Base-by-base conservation (phyloP, 306 rosid genomes). In the Luffa aegyptiaca region DNA sequence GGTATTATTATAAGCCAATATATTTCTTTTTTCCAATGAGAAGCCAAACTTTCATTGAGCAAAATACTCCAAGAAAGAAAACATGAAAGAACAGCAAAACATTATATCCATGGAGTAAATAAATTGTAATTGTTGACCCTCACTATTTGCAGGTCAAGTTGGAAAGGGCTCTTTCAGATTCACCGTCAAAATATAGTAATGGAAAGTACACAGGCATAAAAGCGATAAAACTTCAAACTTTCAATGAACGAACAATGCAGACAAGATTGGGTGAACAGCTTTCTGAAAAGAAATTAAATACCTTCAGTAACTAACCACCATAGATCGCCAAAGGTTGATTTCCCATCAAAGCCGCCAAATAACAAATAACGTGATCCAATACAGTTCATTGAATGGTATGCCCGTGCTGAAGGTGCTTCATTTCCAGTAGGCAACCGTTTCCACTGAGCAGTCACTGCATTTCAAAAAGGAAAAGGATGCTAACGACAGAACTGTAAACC, bases 251-350 rank as follows among this genome's bases (percentile, higher is more conserved):
- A 70, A 73, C 21, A 33, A 3, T 26, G 78, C 44, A 33, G 78
- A 73, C 41, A 74, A 16, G 53, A 78, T 55, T 62, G 45, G n/a
- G 48, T 46, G 45, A 83, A 26, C 56, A 37, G 53, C 59, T 63
- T 57, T 20, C 80, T 59, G 70, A 74, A 84, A 80, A 76, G 11
- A 81, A 76, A 56, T 41, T 46, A 45, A 65, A 49, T 86, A 95
- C 98, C 98, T 92, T 91, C 96, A 36, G 97, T 91, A 82, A 92
- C 97, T 83, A 95, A 84, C 98, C 98, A 91, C 98, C 98, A 95
- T 26, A 90, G 79, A 86, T 95, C 97, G 61, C 93, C 97, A 86
- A 86, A 95, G 55, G 98, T 92, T 65, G 91, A 81, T 81, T 95
- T 95, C 65, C 98, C 97, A 87, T 95, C 98, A 87, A 92, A 92